Evolutionary conservation across 108 stramenopile genomes (phyloP).

Genomic region (Skeletonema grethae): DNA sequence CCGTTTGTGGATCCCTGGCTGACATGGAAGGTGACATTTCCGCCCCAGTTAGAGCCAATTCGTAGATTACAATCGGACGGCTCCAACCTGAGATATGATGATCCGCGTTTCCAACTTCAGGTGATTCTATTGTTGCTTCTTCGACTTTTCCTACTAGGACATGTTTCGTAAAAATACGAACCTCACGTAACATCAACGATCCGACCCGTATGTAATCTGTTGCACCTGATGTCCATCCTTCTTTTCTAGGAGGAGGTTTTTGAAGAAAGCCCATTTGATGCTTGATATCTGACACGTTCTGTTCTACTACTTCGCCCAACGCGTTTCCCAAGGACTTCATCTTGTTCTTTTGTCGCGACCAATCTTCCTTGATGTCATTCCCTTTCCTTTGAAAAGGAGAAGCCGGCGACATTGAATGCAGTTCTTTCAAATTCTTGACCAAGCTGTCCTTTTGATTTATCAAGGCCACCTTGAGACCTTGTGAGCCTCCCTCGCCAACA

Average conservation of each 20-base stretch:
- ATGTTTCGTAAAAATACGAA: conserved; percentile 49
- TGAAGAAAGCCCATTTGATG: conserved; percentile 33
- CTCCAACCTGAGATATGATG: conserved; percentile 27
- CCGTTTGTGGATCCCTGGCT: conserved; percentile 29
- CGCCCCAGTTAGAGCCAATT: conserved; percentile 40
- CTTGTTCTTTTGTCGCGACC: conserved; percentile 5
- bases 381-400: neutral
- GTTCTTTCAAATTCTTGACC: conserved; percentile 39
- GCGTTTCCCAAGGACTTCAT: conserved; percentile 32
- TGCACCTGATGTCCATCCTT: conserved; percentile 24
- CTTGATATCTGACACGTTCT: conserved; percentile 49
- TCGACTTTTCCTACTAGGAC: conserved; percentile 24
- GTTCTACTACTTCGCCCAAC: conserved; percentile 49
- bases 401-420: conserved; percentile 10
- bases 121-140: neutral
- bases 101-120: conserved; percentile 5
- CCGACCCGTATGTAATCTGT: conserved; percentile 42
- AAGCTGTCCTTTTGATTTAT: conserved; percentile 33
- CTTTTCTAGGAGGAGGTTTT: conserved; percentile 42
- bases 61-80: conserved; percentile 40
- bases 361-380: neutral
- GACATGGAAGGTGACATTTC: conserved; percentile 50
- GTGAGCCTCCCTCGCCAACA: conserved; percentile 32
- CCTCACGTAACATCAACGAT: conserved; percentile 36
- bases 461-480: conserved; percentile 36